Evolutionary conservation across 805 yeast genomes (phyloP).

Genomic region (Candida sanyiensis): DNA sequence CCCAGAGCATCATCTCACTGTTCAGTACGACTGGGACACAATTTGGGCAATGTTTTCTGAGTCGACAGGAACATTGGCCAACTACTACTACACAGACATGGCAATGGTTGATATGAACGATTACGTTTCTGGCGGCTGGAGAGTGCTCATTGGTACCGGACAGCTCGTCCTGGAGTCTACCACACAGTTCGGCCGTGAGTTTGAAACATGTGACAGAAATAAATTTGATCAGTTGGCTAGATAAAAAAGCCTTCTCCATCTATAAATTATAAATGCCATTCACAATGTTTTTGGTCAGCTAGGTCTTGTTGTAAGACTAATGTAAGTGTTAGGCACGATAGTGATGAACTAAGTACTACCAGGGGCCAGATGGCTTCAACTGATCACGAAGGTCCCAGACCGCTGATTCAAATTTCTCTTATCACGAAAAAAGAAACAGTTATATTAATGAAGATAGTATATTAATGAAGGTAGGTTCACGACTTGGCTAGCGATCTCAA

Average conservation of each 20-base stretch:
- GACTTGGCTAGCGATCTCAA: no score
- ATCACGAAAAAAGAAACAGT: no score
- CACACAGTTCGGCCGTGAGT: not conserved
- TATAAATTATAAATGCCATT: no score
- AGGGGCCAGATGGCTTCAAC: no score
- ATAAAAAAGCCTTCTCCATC: not conserved
- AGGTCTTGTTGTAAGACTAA: no score
- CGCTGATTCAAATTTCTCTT: no score
- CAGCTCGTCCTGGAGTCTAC: slow-evolving; percentile 1
- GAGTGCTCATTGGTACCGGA: slow-evolving; percentile 1
- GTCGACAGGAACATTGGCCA: not conserved
- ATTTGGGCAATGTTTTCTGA: slow-evolving; percentile 1
- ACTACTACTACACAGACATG: slow-evolving; percentile 1
- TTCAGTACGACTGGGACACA: slow-evolving; percentile 1
- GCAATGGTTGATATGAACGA: slow-evolving; percentile 1
- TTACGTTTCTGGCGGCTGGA: slow-evolving; percentile 1
- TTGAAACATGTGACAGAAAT: slow-evolving; percentile 1
- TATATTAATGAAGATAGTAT: no score
- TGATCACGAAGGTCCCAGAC: no score
- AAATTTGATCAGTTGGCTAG: slow-evolving; percentile 1
- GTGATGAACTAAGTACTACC: no score
- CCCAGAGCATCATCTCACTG: slow-evolving; percentile 1
- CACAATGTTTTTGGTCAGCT: no score
- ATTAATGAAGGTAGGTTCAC: no score
- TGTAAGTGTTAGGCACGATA: no score